A percentile compares a stretch with the other conserved stretches of the same genome.
phyloP scores from a whole-genome alignment of 2,329 filamentous ascomycete species.

The Hymenoscyphus linearis region DNA sequence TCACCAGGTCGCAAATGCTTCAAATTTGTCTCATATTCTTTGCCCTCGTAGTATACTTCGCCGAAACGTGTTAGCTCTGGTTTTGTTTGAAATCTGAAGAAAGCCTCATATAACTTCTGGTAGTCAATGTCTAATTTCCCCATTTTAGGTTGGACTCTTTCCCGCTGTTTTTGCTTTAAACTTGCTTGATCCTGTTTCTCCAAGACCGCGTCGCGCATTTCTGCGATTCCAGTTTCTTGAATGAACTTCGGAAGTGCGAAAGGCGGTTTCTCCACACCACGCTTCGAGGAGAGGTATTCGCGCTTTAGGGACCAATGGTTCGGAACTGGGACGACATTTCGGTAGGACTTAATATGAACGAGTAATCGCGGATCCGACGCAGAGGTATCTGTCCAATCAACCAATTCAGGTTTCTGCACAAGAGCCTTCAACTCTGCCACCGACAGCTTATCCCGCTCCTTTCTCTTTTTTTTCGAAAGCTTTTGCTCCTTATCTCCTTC shows the following conservation, averaged over 20 bases:
- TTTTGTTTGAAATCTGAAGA: conserved; percentile 97
- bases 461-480: conserved; percentile 91
- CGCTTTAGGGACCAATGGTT: conserved; percentile 93
- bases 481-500: conserved; percentile 59
- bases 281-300: conserved; percentile 94
- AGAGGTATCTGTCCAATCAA: conserved; percentile 96
- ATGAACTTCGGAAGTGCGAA: conserved; percentile 96
- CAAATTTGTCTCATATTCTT: conserved; percentile 94
- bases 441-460: conserved; percentile 84
- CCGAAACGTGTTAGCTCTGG: conserved; percentile 90
- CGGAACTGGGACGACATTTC: conserved; percentile 93
- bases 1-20: conserved; percentile 87
- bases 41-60: conserved; percentile 99
- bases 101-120: conserved; percentile 95
- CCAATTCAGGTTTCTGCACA: conserved; percentile 84
- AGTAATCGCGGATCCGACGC: conserved; percentile 83
- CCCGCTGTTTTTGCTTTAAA: conserved; percentile 91
- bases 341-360: conserved; percentile 89
- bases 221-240: conserved; percentile 91
- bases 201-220: conserved; percentile 94
- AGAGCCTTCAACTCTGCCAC: conserved; percentile 93
- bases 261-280: conserved; percentile 91
- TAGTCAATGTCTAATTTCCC: conserved; percentile 98
- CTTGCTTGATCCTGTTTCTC: conserved; percentile 92
- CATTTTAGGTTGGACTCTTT: conserved; percentile 91